Evolutionary conservation across 495 filamentous ascomycete species (phyloP).

Genomic region (Bacidia gigantensis): DNA sequence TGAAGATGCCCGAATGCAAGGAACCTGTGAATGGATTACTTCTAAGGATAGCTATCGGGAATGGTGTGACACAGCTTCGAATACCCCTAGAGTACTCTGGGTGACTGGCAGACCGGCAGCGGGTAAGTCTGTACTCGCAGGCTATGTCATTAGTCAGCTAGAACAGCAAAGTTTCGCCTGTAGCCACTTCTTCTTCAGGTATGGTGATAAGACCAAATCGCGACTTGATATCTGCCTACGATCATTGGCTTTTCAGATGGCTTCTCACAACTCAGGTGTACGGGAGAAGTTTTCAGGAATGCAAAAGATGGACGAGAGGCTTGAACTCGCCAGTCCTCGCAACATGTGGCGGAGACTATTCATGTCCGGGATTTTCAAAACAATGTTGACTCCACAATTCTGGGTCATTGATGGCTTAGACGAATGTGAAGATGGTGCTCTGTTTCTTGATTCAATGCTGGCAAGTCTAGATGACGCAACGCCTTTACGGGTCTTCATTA

Average conservation of each 20-base stretch:
- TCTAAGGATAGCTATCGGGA: conserved; percentile 16
- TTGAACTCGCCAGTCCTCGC: conserved; percentile 19
- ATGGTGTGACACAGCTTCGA: conserved; percentile 11
- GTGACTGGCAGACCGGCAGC: conserved; percentile 20
- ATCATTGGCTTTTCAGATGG: conserved; percentile 30
- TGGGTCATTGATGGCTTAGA: conserved; percentile 34
- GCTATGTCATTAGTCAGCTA: conserved; percentile 19
- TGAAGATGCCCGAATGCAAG: conserved; percentile 22
- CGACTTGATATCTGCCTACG: conserved; percentile 20
- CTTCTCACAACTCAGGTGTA: conserved; percentile 14
- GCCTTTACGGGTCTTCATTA: conserved; percentile 23
- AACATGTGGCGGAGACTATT: conserved; percentile 29
- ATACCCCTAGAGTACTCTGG: conserved; percentile 18
- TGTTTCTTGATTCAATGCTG: conserved; percentile 20
- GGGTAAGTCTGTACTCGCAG: conserved; percentile 26
- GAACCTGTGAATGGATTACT: conserved; percentile 23
- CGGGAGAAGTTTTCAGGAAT: conserved; percentile 1
- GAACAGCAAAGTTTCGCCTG: conserved; percentile 8
- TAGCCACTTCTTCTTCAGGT: conserved; percentile 27
- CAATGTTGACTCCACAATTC: conserved; percentile 18
- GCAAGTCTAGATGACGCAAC: conserved; percentile 15
- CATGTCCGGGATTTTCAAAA: conserved; percentile 20
- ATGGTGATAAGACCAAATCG: conserved; percentile 21
- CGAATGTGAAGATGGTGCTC: conserved; percentile 18
- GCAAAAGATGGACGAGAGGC: conserved; percentile 12